Evolutionary conservation across 306 rosid species (phyloP).

Genomic region (Vigna mungo): DNA sequence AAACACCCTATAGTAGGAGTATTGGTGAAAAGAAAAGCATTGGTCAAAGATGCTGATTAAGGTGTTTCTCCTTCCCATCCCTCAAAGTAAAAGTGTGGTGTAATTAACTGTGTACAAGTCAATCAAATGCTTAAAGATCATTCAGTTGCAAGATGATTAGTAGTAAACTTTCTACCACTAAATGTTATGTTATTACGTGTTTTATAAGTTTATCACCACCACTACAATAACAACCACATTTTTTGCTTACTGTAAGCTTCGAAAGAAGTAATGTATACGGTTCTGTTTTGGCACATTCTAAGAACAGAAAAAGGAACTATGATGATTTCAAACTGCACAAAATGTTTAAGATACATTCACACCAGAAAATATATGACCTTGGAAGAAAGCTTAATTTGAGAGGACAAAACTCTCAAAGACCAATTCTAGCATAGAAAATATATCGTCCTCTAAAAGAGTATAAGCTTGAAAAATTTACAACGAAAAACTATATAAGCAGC

Average conservation of each 20-base stretch:
- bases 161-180: neutral
- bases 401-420: constrained; percentile 33
- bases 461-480: constrained; percentile 9
- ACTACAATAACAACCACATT: constrained; percentile 17
- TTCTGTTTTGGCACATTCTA: constrained; percentile 12
- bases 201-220: constrained; percentile 6
- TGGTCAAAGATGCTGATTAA: constrained; percentile 31
- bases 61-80: constrained; percentile 18
- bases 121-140: neutral
- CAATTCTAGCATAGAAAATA: constrained; percentile 14
- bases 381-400: constrained; percentile 11
- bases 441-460: constrained; percentile 19
- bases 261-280: neutral
- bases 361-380: neutral
- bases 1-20: neutral
- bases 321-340: constrained; percentile 17
- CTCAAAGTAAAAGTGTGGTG: constrained; percentile 1
- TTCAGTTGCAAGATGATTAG: neutral
- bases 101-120: neutral
- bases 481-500: constrained; percentile 29
- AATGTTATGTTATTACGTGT: constrained; percentile 13
- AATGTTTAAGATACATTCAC: constrained; percentile 28
- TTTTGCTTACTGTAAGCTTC: neutral
- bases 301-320: constrained; percentile 12
- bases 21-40: constrained; percentile 28